These are phyloP conservation scores for Trypanosoma avium DNA, from an alignment of 208 protist genomes.

Conservation along the genomic window DNA sequence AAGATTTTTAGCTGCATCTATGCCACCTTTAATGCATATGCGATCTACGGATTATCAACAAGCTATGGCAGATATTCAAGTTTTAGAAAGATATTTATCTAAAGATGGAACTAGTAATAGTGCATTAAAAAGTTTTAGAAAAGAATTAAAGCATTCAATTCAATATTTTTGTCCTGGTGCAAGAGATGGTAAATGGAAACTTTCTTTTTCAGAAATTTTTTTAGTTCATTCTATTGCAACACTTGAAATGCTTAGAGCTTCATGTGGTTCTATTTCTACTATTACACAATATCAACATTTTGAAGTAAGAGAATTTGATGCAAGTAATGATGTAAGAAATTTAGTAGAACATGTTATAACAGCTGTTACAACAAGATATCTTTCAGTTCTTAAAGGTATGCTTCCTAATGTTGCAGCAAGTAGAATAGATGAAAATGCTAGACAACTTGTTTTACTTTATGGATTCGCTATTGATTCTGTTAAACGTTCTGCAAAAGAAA, in stretches of 20 bases:
- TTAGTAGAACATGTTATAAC: slow-evolving; percentile 32
- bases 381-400: slow-evolving; percentile 38
- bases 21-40: slow-evolving; percentile 75
- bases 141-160: slow-evolving; percentile 12
- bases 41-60: slow-evolving; percentile 79
- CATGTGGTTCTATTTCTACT: slow-evolving; percentile 68
- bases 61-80: slow-evolving; percentile 60
- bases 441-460: slow-evolving; percentile 70
- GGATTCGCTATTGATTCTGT: slow-evolving; percentile 73
- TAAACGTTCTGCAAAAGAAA: slow-evolving; percentile 48
- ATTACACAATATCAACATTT: slow-evolving; percentile 77
- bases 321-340: slow-evolving; percentile 48
- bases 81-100: slow-evolving; percentile 52
- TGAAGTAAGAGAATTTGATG: slow-evolving; percentile 82
- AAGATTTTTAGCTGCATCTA: slow-evolving; percentile 54
- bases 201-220: slow-evolving; percentile 67
- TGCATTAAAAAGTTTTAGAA: slow-evolving; percentile 7
- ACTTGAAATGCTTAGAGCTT: slow-evolving; percentile 74
- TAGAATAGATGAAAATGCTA: slow-evolving; percentile 49
- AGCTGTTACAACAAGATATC: slow-evolving; percentile 54
- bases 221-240: slow-evolving; percentile 60
- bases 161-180: slow-evolving; percentile 6
- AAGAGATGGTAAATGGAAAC: slow-evolving; percentile 10
- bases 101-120: not conserved
- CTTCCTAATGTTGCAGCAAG: slow-evolving; percentile 46